These are phyloP conservation scores for Cylindrotheca fusiformis DNA, from an alignment of 108 stramenopile species.

Conservation along the genomic window DNA sequence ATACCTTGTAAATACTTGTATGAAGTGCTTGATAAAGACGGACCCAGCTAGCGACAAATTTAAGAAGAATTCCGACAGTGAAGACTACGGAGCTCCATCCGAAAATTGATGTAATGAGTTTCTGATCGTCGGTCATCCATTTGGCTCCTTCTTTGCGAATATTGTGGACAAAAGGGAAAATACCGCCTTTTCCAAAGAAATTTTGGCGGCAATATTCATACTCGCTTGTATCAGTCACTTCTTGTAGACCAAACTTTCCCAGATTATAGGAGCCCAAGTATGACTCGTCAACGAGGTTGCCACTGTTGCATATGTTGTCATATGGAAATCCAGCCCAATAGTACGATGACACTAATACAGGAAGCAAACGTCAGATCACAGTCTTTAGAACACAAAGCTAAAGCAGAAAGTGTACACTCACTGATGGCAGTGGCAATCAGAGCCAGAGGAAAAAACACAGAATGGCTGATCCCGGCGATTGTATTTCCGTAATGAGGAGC, in stretches of 20 bases:
- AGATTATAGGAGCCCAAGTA: constrained; percentile 12
- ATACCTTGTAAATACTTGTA: constrained; percentile 15
- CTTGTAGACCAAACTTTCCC: neutral
- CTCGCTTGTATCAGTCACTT: constrained; percentile 6
- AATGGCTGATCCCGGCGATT: constrained; percentile 69
- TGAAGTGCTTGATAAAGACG: constrained; percentile 6
- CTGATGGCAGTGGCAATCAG: constrained; percentile 62
- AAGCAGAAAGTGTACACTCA: too few species aligned
- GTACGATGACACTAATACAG: constrained; percentile 75
- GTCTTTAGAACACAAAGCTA: too few species aligned
- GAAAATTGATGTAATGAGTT: constrained; percentile 53
- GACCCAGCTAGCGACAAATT: constrained; percentile 30
- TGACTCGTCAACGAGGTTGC: neutral
- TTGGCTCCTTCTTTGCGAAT: constrained; percentile 40
- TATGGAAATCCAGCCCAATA: constrained; percentile 81
- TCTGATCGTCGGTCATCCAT: constrained; percentile 82
- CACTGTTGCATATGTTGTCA: constrained; percentile 72
- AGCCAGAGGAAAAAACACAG: constrained; percentile 68
- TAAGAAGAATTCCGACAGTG: constrained; percentile 9
- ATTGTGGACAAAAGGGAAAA: constrained; percentile 53
- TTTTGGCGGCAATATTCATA: constrained; percentile 45
- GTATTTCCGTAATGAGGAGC: constrained; percentile 59
- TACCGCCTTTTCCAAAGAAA: constrained; percentile 16
- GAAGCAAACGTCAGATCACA: too few species aligned
- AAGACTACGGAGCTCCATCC: constrained; percentile 56